Evolutionary conservation across 2,329 filamentous ascomycete species (phyloP).

Genomic region (Curvularia verruculosa): DNA sequence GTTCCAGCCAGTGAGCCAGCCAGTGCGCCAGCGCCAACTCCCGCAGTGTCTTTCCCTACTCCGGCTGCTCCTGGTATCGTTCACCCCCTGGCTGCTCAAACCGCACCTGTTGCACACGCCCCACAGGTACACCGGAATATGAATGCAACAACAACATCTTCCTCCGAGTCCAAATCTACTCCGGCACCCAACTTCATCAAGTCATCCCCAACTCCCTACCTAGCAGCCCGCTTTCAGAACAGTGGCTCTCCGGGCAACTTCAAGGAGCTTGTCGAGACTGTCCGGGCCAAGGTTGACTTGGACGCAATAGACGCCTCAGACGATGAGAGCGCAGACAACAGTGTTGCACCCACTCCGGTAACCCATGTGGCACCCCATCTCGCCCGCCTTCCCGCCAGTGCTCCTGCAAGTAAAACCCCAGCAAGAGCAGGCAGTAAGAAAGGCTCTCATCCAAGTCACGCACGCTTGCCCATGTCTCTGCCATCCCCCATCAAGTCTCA

Average conservation of each 20-base stretch:
- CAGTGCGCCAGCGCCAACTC: constrained; percentile 33
- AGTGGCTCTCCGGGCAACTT: constrained; percentile 51
- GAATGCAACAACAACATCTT: constrained; percentile 23
- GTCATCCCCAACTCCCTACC: constrained; percentile 51
- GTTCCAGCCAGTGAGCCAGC: constrained; percentile 42
- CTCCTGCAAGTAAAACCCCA: constrained; percentile 37
- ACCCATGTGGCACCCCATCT: constrained; percentile 37
- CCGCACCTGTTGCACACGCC: constrained; percentile 34
- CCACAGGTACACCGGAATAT: constrained; percentile 43
- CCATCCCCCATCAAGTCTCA: constrained; percentile 37
- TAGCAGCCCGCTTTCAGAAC: constrained; percentile 50
- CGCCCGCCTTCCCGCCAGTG: constrained; percentile 41
- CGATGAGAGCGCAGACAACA: constrained; percentile 42
- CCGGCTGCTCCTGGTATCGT: constrained; percentile 42
- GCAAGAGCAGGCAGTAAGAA: constrained; percentile 45
- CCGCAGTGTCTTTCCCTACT: constrained; percentile 38
- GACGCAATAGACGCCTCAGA: constrained; percentile 45
- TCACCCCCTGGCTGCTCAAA: constrained; percentile 42
- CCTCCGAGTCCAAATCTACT: constrained; percentile 23
- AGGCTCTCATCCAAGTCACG: constrained; percentile 33
- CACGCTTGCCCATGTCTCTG: constrained; percentile 42
- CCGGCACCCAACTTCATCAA: constrained; percentile 40
- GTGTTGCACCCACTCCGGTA: constrained; percentile 38
- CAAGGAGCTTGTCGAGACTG: constrained; percentile 45
- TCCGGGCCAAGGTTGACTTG: constrained; percentile 46